A percentile compares a stretch with the other conserved stretches of the same genome.
Evolutionary conservation across 2,329 filamentous ascomycete species (phyloP).

Genomic region (Aureobasidium sp.): DNA sequence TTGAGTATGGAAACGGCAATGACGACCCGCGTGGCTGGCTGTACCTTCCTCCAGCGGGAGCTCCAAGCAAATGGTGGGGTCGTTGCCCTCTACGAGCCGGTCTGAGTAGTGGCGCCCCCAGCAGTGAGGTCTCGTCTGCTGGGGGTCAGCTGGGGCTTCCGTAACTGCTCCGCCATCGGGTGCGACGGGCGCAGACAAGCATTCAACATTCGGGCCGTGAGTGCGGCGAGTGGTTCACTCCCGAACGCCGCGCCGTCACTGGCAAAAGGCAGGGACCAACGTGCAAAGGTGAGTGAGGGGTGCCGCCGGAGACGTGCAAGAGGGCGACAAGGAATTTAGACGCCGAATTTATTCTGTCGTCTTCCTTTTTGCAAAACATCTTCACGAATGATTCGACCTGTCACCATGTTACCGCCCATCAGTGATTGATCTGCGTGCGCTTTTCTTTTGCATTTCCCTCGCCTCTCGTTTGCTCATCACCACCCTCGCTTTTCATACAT

Average conservation of each 20-base stretch:
- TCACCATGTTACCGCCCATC: constrained; percentile 11
- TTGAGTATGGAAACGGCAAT: not conserved
- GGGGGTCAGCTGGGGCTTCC: not conserved
- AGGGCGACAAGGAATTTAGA: constrained; percentile 3
- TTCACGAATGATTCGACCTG: not conserved
- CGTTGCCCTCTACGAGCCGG: not conserved
- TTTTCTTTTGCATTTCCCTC: not conserved
- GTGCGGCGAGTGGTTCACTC: not conserved
- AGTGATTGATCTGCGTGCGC: constrained; percentile 1
- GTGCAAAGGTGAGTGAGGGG: not conserved
- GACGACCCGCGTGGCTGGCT: not conserved
- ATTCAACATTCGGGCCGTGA: constrained; percentile 4
- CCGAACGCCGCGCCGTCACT: constrained; percentile 3
- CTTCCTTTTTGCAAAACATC: constrained; percentile 5
- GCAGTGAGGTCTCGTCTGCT: not conserved
- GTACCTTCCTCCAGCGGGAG: constrained; percentile 13
- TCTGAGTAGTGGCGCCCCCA: not conserved
- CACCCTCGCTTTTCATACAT: not conserved
- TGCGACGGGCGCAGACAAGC: constrained; percentile 1
- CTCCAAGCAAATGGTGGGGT: constrained; percentile 4
- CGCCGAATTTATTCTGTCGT: not conserved
- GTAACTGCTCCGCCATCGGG: not conserved
- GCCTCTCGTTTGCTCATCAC: not conserved
- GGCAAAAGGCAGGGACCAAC: not conserved
- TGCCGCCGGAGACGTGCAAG: not conserved